Conservation (phyloP, 805 yeast genomes). For the Candida tammaniensis region DNA sequence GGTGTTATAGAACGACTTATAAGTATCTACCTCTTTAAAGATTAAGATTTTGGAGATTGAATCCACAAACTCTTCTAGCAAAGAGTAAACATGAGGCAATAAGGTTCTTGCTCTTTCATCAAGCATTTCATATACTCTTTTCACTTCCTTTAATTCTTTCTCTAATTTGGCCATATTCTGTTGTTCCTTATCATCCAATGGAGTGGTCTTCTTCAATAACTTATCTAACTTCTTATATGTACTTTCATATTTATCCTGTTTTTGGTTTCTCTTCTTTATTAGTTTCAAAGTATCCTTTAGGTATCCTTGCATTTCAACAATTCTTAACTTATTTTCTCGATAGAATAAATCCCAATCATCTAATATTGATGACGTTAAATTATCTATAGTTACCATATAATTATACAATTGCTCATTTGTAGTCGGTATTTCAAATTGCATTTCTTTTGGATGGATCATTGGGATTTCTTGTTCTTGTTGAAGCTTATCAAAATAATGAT, state of each 20-base stretch:
- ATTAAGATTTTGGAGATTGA: slow-evolving; percentile 37
- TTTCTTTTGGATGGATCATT: slow-evolving; percentile 37
- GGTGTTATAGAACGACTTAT: slow-evolving; percentile 21
- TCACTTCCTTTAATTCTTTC: slow-evolving; percentile 25
- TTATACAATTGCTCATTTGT: slow-evolving; percentile 25
- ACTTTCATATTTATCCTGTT: slow-evolving; percentile 41
- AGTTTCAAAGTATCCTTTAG: slow-evolving; percentile 37
- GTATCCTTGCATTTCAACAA: slow-evolving; percentile 38
- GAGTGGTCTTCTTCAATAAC: slow-evolving; percentile 27
- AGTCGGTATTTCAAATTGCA: slow-evolving; percentile 20
- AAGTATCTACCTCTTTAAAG: slow-evolving; percentile 36
- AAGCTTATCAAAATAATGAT: slow-evolving; percentile 26
- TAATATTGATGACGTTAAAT: slow-evolving; percentile 15
- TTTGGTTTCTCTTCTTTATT: slow-evolving; percentile 43
- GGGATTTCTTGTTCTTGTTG: slow-evolving; percentile 27
- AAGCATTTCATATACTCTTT: slow-evolving; percentile 28
- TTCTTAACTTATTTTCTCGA: slow-evolving; percentile 28
- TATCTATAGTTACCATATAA: slow-evolving; percentile 21
- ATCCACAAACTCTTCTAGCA: slow-evolving; percentile 49
- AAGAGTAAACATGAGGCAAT: slow-evolving; percentile 45
- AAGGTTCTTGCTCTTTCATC: slow-evolving; percentile 39
- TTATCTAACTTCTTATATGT: slow-evolving; percentile 36
- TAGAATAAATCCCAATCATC: slow-evolving; percentile 23
- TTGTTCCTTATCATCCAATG: slow-evolving; percentile 38
- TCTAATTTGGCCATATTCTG: slow-evolving; percentile 29